Base-by-base conservation (phyloP, 768 basidiomycete genomes). In the Lactarius hatsudake region DNA sequence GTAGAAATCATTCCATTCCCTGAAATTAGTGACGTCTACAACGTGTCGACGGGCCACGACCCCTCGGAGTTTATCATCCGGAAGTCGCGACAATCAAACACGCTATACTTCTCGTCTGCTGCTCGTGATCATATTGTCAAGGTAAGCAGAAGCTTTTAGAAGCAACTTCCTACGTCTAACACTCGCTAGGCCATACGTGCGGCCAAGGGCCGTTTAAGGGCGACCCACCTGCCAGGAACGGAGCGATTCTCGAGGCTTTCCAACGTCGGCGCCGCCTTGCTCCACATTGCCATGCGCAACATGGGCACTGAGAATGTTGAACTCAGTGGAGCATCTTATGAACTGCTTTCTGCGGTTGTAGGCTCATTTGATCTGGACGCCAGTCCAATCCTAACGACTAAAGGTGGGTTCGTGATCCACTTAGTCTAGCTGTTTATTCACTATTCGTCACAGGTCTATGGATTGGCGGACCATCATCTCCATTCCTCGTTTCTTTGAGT, bases 11-110 rank as follows among this genome's bases (percentile, higher is more conserved):
- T 96, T 62, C 83, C 86, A 7, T 77, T 95, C 30, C 78, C 83
- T 4, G 94, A 96, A 66, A 84, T 97, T 69, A 93, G 92, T 77
- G 94, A 97, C 71, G 85, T 93, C 1, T 91, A 93, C 76, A 90
- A 90, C 55, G 86, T 94, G 26, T 85, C 87, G 2, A 90, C 87
- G 18, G 90, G 90, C 8, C 84, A 87, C 18, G 91, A 94, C 61
- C 80, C 81, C n/a, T 74, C 88, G 63, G 91, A 94, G 73, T 94
- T 95, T 72, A 89, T 93, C 68, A 86, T 94, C 68, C 84, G 93
- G 54, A 83, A 89, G 55, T 86, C 84, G 65, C 81, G 84, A 66
- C 89, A 91, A 67, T 88, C 87, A 5, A 80, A 84, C 10, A 92
- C 89, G 0, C 78, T 89, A 48, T 93, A 91, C 72, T 93, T 93